phyloP scores from a whole-genome alignment of 768 basidiomycete genomes.

The Tricholoma matsutake region DNA sequence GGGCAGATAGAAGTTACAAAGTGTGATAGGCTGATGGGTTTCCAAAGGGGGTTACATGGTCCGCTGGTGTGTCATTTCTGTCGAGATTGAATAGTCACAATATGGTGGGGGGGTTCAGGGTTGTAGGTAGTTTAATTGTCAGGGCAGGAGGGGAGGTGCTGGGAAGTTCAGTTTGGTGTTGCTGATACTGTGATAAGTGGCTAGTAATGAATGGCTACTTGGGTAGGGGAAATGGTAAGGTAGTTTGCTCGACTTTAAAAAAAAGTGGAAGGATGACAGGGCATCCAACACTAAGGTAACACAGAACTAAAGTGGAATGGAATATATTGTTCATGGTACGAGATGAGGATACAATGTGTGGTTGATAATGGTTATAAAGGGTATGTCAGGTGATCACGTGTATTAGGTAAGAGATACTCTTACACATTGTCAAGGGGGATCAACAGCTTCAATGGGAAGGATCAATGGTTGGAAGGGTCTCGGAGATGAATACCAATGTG shows the following conservation, averaged over 20 bases:
- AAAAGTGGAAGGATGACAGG: neutral
- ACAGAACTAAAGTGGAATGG: neutral
- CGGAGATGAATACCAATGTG: no score
- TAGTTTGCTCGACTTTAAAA: neutral
- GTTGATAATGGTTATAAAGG: neutral
- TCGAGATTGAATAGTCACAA: neutral
- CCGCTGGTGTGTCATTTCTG: neutral
- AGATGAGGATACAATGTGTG: neutral
- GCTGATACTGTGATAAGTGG: neutral
- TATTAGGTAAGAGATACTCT: neutral
- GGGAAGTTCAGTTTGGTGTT: neutral
- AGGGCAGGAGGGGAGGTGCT: neutral
- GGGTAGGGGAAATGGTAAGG: neutral
- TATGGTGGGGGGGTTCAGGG: neutral
- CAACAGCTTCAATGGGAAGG: no score
- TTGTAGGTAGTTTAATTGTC: neutral
- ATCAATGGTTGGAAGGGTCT: no score
- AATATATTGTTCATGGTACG: neutral
- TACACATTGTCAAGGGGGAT: no score
- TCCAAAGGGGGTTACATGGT: neutral
- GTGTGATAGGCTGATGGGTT: neutral
- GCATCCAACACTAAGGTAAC: neutral
- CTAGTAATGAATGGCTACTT: neutral
- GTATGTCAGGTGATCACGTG: neutral
- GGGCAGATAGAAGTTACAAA: neutral